A percentile compares a stretch with the other conserved stretches of the same genome.
phyloP scores from a whole-genome alignment of 352 stramenopile species.

The Pythium plurisporium region DNA sequence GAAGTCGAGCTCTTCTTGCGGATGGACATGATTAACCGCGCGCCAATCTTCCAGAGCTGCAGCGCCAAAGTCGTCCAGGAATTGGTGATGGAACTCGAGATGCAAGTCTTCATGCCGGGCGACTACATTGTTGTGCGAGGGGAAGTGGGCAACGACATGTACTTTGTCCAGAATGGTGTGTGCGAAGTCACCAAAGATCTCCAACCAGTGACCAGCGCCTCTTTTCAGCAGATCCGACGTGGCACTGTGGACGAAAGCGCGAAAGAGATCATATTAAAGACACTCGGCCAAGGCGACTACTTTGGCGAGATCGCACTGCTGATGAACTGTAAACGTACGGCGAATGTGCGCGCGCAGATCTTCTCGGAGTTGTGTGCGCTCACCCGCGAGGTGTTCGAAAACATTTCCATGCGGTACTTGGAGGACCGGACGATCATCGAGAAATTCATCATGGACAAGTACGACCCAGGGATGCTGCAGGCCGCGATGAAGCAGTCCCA shows the following conservation, averaged over 20 bases:
- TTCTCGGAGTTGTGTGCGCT: conserved; percentile 78
- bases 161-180: conserved; percentile 77
- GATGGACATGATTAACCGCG: conserved; percentile 87
- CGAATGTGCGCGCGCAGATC: conserved; percentile 62
- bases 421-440: conserved; percentile 79
- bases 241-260: conserved; percentile 5
- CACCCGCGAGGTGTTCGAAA: conserved; percentile 73
- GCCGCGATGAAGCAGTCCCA: conserved; percentile 73
- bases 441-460: conserved; percentile 85
- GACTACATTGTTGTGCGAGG: conserved; percentile 82
- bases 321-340: conserved; percentile 83
- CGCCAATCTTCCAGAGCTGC: conserved; percentile 78
- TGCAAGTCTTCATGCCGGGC: conserved; percentile 82
- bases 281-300: conserved; percentile 69
- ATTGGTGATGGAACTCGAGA: conserved; percentile 74
- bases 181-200: conserved; percentile 80
- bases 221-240: conserved; percentile 5
- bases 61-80: conserved; percentile 81
- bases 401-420: conserved; percentile 65
- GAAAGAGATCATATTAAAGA: conserved; percentile 65
- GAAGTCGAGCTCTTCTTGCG: conserved; percentile 81
- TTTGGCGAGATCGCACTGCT: conserved; percentile 78
- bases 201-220: conserved; percentile 7
- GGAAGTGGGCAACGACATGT: conserved; percentile 86
- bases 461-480: conserved; percentile 69